Percentiles rank a stretch among this genome's conserved stretches.
Evolutionary conservation across 2,329 filamentous ascomycete genomes (phyloP).

Genomic region (Paraconiothyrium brasiliense): DNA sequence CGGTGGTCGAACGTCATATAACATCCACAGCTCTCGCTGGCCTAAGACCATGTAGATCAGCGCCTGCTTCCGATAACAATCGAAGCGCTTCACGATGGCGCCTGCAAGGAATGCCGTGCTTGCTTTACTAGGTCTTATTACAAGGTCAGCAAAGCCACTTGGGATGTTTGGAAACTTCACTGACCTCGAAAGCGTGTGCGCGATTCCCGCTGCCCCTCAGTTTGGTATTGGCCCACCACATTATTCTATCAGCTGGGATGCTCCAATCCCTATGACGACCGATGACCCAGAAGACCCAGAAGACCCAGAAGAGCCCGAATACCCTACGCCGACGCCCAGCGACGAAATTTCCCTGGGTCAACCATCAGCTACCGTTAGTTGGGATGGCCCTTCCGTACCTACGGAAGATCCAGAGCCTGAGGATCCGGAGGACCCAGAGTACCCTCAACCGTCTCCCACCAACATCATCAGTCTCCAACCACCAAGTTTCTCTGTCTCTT

Average conservation of each 20-base stretch:
- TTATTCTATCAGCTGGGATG: conserved; percentile 23
- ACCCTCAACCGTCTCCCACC: conserved; percentile 15
- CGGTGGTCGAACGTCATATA: conserved; percentile 38
- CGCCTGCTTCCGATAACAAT: conserved; percentile 14
- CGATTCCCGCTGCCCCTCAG: conserved; percentile 28
- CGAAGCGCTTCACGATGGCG: conserved; percentile 28
- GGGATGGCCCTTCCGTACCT: conserved; percentile 26
- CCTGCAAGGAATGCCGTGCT: conserved; percentile 35
- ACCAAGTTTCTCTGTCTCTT: conserved; percentile 28
- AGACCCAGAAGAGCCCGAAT: conserved; percentile 14
- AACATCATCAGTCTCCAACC: conserved; percentile 28
- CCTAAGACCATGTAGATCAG: conserved; percentile 19
- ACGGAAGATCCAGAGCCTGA: conserved; percentile 9
- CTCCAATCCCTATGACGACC: background rate
- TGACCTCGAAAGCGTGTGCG: conserved; percentile 29
- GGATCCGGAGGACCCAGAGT: conserved; percentile 13
- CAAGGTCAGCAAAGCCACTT: conserved; percentile 27
- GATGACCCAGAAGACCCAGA: conserved; percentile 18
- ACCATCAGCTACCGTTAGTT: conserved; percentile 20
- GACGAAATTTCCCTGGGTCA: background rate
- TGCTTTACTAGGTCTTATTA: conserved; percentile 37
- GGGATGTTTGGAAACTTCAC: background rate
- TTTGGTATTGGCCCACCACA: conserved; percentile 30
- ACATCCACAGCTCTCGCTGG: conserved; percentile 24
- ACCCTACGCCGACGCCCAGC: conserved; percentile 13